phyloP scores from a whole-genome alignment of 2,329 filamentous ascomycete species.

The Cytospora piceae region DNA sequence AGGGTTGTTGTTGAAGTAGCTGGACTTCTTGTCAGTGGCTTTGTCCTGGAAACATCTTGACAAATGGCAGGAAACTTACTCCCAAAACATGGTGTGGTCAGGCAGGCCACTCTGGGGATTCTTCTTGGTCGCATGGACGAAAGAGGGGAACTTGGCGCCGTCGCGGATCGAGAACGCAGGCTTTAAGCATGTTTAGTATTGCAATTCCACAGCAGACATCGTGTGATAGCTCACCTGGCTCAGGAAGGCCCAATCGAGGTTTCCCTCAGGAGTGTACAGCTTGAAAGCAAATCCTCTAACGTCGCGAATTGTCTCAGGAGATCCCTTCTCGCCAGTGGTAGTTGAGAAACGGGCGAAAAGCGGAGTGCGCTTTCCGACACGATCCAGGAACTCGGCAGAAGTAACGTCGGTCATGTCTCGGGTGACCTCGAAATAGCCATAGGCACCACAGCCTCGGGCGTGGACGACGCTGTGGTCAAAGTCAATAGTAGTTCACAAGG shows the following conservation, averaged over 20 bases:
- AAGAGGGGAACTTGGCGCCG: constrained; percentile 51
- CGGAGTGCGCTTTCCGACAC: constrained; percentile 56
- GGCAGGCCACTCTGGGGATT: constrained; percentile 15
- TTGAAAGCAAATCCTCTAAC: constrained; percentile 66
- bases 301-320: constrained; percentile 62
- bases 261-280: constrained; percentile 69
- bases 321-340: constrained; percentile 30
- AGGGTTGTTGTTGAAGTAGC: constrained; percentile 41
- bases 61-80: constrained; percentile 29
- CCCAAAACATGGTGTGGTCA: constrained; percentile 37
- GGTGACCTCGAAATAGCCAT: constrained; percentile 64
- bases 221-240: constrained; percentile 1
- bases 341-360: constrained; percentile 40
- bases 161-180: constrained; percentile 53
- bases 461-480: constrained; percentile 45
- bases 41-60: neutral
- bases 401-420: constrained; percentile 61
- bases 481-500: neutral
- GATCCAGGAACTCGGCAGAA: constrained; percentile 55
- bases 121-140: constrained; percentile 32
- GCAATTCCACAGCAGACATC: neutral
- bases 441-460: constrained; percentile 53
- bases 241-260: constrained; percentile 55
- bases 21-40: constrained; percentile 18
- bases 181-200: constrained; percentile 5